phyloP scores from a whole-genome alignment of 805 yeast genomes.

The Ogataea glucozyma region DNA sequence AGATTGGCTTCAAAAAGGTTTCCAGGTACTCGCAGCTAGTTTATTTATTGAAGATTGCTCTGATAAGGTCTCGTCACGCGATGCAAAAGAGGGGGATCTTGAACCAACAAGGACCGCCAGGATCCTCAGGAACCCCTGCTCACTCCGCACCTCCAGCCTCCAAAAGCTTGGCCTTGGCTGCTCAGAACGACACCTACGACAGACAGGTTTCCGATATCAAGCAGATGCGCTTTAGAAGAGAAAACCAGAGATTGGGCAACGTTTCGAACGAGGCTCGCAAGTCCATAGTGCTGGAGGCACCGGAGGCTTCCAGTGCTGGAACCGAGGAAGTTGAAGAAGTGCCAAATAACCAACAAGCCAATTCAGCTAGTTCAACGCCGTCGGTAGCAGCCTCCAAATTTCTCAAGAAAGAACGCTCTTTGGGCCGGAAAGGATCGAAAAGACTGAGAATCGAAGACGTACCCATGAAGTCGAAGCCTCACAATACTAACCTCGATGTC shows the following conservation, averaged over 20 bases:
- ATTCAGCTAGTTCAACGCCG: conserved; percentile 3
- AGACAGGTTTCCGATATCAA: conserved; percentile 76
- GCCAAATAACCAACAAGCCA: not conserved
- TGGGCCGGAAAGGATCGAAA: conserved; percentile 34
- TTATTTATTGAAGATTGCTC: conserved; percentile 79
- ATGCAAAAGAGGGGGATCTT: conserved; percentile 41
- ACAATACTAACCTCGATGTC: conserved; percentile 46
- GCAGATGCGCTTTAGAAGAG: conserved; percentile 70
- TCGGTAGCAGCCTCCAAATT: conserved; percentile 22
- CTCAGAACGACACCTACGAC: conserved; percentile 54
- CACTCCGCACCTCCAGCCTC: conserved; percentile 5
- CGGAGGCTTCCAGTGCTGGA: conserved; percentile 45
- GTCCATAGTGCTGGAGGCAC: conserved; percentile 66
- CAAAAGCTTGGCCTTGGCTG: too few species aligned
- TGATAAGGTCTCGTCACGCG: conserved; percentile 67
- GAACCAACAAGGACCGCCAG: too few species aligned
- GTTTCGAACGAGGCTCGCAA: conserved; percentile 60
- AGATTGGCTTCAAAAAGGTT: conserved; percentile 59
- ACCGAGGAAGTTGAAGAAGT: conserved; percentile 30
- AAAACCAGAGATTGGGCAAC: conserved; percentile 54
- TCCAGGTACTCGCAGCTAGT: conserved; percentile 72
- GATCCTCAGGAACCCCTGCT: too few species aligned
- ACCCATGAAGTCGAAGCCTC: conserved; percentile 28
- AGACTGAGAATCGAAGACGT: conserved; percentile 33
- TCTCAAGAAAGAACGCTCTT: conserved; percentile 23